phyloP scores from a whole-genome alignment of 179 eudicot species.

The Nepenthes alata region DNA sequence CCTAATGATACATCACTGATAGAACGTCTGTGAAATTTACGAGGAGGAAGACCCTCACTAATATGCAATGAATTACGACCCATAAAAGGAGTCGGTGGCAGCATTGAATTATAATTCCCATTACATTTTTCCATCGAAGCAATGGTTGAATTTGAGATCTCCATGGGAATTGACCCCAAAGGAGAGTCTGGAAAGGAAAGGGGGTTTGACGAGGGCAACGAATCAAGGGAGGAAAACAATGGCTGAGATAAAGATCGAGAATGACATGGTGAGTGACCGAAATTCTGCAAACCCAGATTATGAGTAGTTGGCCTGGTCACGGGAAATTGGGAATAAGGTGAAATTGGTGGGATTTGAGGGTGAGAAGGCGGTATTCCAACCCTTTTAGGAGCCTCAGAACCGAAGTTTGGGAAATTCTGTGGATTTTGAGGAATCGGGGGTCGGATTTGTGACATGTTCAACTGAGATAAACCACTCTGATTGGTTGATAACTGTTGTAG shows the following conservation, averaged over 20 bases:
- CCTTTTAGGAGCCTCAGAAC: conserved; percentile 30
- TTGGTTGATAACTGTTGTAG: conserved; percentile 23
- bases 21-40: conserved; percentile 81
- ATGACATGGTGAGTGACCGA: conserved; percentile 42
- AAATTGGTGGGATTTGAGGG: conserved; percentile 67
- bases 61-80: conserved; percentile 31
- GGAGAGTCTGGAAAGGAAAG: conserved; percentile 40
- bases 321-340: conserved; percentile 71
- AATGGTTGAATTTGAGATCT: conserved; percentile 17
- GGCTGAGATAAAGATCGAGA: conserved; percentile 75
- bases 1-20: conserved; percentile 90
- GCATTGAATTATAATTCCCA: conserved; percentile 29
- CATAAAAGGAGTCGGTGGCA: conserved; percentile 39
- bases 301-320: conserved; percentile 15
- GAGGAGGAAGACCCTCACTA: conserved; percentile 68
- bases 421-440: conserved; percentile 43
- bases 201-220: conserved; percentile 84
- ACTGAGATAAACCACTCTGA: conserved; percentile 58
- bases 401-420: conserved; percentile 19
- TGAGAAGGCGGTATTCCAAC: conserved; percentile 76
- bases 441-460: conserved; percentile 41
- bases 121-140: conserved; percentile 49
- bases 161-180: conserved; percentile 20
- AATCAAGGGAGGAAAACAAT: conserved; percentile 47
- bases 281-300: conserved; percentile 45